phyloP scores from a whole-genome alignment of 2,329 filamentous ascomycete genomes.

The Fusarium azukiicola region DNA sequence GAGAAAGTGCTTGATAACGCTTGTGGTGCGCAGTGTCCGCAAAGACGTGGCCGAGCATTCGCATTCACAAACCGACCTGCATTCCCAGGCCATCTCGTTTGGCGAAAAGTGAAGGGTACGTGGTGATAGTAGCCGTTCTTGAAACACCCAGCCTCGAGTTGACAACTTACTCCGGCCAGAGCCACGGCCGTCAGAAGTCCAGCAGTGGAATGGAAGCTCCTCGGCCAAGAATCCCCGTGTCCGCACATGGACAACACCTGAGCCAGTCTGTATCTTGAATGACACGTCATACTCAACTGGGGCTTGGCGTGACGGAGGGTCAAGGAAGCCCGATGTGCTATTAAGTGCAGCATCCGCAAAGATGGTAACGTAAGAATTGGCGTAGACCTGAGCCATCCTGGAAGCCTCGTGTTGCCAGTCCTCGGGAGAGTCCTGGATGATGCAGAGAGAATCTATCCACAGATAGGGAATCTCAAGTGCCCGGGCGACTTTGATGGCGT shows the following conservation, averaged over 20 bases:
- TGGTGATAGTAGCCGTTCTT: constrained; percentile 7
- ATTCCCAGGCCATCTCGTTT: constrained; percentile 20
- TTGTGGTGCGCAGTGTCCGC: constrained; percentile 2
- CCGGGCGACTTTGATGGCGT: not conserved
- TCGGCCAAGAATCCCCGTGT: not conserved
- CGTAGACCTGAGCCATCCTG: constrained; percentile 10
- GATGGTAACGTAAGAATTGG: not conserved
- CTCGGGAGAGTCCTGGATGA: constrained; percentile 1
- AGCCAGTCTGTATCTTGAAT: not conserved
- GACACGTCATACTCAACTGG: not conserved
- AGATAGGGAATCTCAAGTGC: not conserved
- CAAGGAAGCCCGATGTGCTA: constrained; percentile 1
- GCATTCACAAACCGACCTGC: constrained; percentile 2
- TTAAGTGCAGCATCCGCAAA: constrained; percentile 8
- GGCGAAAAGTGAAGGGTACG: not conserved
- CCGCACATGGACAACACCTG: not conserved
- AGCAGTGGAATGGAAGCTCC: constrained; percentile 8
- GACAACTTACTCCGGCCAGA: not conserved
- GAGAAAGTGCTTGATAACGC: constrained; percentile 13
- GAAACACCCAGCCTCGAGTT: constrained; percentile 2
- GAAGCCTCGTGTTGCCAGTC: constrained; percentile 17
- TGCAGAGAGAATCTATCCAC: constrained; percentile 12
- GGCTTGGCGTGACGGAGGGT: not conserved
- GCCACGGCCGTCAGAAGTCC: not conserved
- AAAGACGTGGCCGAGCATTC: constrained; percentile 15